Conservation (phyloP, 2,329 filamentous ascomycete genomes). For the Aspergillus aculeatus region DNA sequence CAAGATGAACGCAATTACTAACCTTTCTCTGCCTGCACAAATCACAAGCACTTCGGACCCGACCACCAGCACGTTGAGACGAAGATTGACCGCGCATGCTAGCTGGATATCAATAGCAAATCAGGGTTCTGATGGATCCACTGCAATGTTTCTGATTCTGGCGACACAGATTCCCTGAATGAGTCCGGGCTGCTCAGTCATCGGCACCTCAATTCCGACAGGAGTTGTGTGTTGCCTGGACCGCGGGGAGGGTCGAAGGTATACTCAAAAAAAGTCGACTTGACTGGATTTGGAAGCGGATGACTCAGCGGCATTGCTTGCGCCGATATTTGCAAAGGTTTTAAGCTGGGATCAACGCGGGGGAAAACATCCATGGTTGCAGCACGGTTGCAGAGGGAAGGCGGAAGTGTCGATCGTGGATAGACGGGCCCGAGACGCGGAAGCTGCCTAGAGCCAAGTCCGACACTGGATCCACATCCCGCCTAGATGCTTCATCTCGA, state of each 20-base stretch:
- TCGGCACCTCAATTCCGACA: neutral
- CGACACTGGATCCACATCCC: neutral
- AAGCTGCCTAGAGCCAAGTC: slow-evolving; percentile 1
- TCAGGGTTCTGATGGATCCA: neutral
- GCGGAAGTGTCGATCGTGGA: neutral
- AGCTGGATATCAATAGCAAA: neutral
- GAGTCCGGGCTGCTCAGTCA: neutral
- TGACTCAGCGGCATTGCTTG: neutral
- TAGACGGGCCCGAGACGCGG: neutral
- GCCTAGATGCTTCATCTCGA: neutral
- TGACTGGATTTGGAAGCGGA: neutral
- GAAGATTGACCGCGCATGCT: slow-evolving; percentile 3
- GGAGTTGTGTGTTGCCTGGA: neutral
- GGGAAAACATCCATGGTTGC: neutral
- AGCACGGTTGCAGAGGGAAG: neutral
- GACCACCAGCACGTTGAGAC: slow-evolving; percentile 9
- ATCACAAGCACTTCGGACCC: slow-evolving; percentile 21
- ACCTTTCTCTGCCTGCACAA: slow-evolving; percentile 25
- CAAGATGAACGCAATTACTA: neutral
- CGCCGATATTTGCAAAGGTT: neutral
- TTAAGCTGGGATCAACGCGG: neutral
- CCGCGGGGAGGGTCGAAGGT: neutral
- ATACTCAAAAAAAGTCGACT: neutral
- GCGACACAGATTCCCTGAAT: neutral
- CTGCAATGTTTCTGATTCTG: neutral